Evolutionary conservation across 441 rosid genomes (phyloP).

Genomic region (Bocquillonia castaneifolia): DNA sequence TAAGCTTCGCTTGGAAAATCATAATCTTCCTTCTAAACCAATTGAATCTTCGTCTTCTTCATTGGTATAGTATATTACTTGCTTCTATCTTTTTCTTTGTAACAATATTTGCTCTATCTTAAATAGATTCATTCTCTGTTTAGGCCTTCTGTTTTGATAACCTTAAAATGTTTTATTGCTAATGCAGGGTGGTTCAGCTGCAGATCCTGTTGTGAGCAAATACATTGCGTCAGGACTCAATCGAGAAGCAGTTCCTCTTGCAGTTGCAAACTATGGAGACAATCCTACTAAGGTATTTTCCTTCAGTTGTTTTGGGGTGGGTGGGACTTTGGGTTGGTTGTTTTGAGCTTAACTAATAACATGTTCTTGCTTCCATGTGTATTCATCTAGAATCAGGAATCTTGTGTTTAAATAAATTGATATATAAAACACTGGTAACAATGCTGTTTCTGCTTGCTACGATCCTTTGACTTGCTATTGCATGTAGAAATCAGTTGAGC

Average conservation of each 20-base stretch:
- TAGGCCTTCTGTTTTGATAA: not conserved
- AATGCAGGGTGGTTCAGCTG: constrained; percentile 51
- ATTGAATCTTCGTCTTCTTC: constrained; percentile 48
- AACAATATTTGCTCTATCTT: too few relatives aligned
- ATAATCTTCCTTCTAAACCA: constrained; percentile 46
- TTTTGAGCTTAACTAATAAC: not conserved
- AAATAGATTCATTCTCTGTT: not conserved
- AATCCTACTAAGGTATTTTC: constrained; percentile 64
- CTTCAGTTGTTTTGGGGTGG: not conserved
- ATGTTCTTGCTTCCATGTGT: constrained; percentile 1
- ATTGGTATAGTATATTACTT: constrained; percentile 34
- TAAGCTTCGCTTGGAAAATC: constrained; percentile 59
- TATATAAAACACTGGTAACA: too few relatives aligned
- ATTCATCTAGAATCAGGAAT: not conserved
- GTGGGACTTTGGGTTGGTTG: not conserved
- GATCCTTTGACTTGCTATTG: not conserved
- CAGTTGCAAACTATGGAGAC: constrained; percentile 85
- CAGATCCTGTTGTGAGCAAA: constrained; percentile 63
- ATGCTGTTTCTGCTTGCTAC: not conserved
- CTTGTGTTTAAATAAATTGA: too few relatives aligned
- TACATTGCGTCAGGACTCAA: constrained; percentile 65
- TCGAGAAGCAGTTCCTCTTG: constrained; percentile 68
- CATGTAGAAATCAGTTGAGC: not conserved
- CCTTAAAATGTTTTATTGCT: not conserved
- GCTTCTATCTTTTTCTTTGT: not conserved